These are phyloP conservation scores for Wickerhamiella pararugosa DNA, from an alignment of 1,139 yeast species.

Conservation along the genomic window DNA sequence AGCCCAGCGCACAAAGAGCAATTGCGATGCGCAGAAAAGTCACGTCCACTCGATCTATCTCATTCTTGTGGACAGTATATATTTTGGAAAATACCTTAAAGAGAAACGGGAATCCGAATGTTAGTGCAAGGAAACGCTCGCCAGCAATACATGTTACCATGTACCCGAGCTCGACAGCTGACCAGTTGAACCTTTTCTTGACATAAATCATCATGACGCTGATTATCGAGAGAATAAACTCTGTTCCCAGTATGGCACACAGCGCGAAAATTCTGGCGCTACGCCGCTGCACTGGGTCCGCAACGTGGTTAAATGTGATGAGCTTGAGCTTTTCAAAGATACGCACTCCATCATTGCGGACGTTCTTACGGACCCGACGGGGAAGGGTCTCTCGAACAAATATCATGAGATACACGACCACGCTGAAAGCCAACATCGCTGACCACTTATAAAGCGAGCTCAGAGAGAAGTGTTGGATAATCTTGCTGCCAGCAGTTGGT, in stretches of 20 bases:
- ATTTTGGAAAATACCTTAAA: constrained; percentile 9
- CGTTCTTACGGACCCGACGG: constrained; percentile 1
- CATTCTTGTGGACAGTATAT: constrained; percentile 10
- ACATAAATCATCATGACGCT: constrained; percentile 15
- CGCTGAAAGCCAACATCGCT: constrained; percentile 3
- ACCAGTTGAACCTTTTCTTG: constrained; percentile 15
- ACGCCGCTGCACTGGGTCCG: constrained; percentile 11
- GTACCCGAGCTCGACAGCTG: constrained; percentile 17
- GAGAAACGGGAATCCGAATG: constrained; percentile 15
- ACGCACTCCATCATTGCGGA: not conserved
- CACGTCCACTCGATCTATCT: constrained; percentile 13
- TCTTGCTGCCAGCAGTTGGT: constrained; percentile 14
- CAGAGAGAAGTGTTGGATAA: constrained; percentile 10
- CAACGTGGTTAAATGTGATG: constrained; percentile 11
- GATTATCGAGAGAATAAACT: constrained; percentile 11
- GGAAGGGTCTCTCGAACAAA: constrained; percentile 12
- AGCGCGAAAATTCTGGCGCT: constrained; percentile 14
- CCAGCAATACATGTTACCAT: constrained; percentile 13
- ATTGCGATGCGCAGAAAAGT: constrained; percentile 11
- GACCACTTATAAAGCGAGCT: constrained; percentile 10
- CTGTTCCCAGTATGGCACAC: constrained; percentile 13
- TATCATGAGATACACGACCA: constrained; percentile 8
- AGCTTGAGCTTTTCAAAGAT: constrained; percentile 5
- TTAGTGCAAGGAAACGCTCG: constrained; percentile 14
- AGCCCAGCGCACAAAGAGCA: constrained; percentile 10